phyloP scores from a whole-genome alignment of 2,329 filamentous ascomycete genomes.

The Cadophora sp. region DNA sequence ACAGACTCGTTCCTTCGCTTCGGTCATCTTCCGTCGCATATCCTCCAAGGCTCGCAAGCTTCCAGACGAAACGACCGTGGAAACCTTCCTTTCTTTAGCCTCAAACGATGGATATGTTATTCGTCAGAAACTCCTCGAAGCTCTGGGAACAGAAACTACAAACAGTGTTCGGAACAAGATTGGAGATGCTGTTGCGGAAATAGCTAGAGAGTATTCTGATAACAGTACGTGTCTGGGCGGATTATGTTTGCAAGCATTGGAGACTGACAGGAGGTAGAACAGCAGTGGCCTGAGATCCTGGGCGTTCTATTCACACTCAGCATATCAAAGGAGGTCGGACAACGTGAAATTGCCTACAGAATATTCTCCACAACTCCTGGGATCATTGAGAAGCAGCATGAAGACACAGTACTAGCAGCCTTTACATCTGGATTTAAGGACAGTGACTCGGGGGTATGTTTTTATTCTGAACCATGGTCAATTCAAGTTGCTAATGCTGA shows the following conservation, averaged over 20 bases:
- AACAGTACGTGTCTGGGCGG: constrained; percentile 67
- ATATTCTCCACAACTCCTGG: constrained; percentile 95
- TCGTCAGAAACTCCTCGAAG: constrained; percentile 81
- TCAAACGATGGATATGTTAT: constrained; percentile 79
- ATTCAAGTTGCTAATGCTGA: constrained; percentile 10
- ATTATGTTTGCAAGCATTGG: background rate
- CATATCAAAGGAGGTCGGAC: constrained; percentile 80
- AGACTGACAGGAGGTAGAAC: constrained; percentile 58
- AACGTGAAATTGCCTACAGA: constrained; percentile 91
- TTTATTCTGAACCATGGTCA: background rate
- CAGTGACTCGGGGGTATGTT: constrained; percentile 74
- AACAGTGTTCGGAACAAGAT: constrained; percentile 89
- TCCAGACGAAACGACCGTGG: constrained; percentile 72
- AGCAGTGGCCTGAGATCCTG: constrained; percentile 90
- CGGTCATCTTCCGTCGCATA: constrained; percentile 94
- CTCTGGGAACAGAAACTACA: constrained; percentile 74
- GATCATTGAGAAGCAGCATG: constrained; percentile 95
- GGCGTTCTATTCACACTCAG: constrained; percentile 87
- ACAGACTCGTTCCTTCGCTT: constrained; percentile 89
- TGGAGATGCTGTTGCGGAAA: constrained; percentile 94
- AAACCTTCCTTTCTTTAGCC: constrained; percentile 84
- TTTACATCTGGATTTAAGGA: constrained; percentile 95
- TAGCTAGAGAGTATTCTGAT: constrained; percentile 94
- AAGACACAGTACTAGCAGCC: constrained; percentile 85
- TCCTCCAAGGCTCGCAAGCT: constrained; percentile 87